Evolutionary conservation across 192 early-diverging fungal species (phyloP), one percentile per base, ranked within the genome.

Genomic region (Lunasporangiospora selenospora): DNA sequence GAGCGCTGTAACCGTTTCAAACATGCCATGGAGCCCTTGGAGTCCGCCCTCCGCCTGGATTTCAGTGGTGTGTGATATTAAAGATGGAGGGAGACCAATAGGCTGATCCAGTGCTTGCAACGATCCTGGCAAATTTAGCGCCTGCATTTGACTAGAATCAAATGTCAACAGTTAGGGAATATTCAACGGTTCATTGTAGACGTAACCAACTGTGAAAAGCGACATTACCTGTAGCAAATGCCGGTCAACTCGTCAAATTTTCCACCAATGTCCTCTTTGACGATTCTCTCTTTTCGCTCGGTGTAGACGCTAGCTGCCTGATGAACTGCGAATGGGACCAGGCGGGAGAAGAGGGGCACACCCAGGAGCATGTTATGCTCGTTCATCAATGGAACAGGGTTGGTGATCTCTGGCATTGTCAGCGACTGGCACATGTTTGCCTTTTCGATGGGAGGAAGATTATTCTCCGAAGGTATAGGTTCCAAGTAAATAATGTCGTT

Each of bases 401-500:
- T 85, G 2, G 78, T 65, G 11, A 90, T 73, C 41, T 89, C 86
- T 0, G 83, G 70, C 10, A 78, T 62, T n/a, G 79, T 56, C 2
- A 49, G 53, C 1, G 93, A 65, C 44, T 88, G 83, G 4, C 92
- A 90, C 87, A 98, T 89, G 34, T 86, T 83, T 26, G 87, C 90
- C 24, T 78, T 83, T 41, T 73, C 65, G 44, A 98, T 88, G 4
- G 84, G 34, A 5, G 80, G 41, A 0, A 98, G 69, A 8, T 86
- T 45, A 8, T 85, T 79, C 4, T 80, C 46, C 9, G 81, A 64
- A 1, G 93, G 94, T 1, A 98, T 86, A 0, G 80, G 81, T 27
- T 95, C 88, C 46, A 95, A 63, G 69, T 97, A 94, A 18, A 98
- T 94, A 38, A 94, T 84, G 64, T 96, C 91, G 47, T 98, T 98